Base-by-base conservation (phyloP, 1,284 basidiomycete genomes). In the Ustilago cynodontis region DNA sequence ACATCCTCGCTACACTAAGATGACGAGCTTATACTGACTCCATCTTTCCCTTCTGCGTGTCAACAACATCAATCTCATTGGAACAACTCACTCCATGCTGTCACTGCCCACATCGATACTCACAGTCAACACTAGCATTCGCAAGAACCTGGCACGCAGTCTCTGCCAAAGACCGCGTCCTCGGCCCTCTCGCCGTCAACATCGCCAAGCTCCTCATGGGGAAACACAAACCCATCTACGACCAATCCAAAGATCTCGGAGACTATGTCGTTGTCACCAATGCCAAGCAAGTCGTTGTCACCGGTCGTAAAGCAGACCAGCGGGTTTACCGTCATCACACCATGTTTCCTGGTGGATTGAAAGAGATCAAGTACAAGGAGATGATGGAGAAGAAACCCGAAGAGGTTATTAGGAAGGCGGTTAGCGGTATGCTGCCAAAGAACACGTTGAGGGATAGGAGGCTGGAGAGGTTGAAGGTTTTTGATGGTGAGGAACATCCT, bases 241-340 rank as follows among this genome's bases (percentile, higher is more conserved):
- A 98, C 87, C 94, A 93, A 24, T 90, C 82, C 26, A 67, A 75
- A 31, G 84, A 86, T 51, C 60, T 72, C 1, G 84, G 97, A 33
- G 97, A 99, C 90, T 99, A 98, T 87, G 95, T 99, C 33, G 91
- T 98, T 24, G 94, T 99, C 10, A 97, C 94, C 22, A 93, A 99
- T 85, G 93, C 94, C 2, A 88, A 90, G 64, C 90, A 92, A 29
- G 90, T 99, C 65, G 91, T 91, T 81, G 92, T 98, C 49, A 94
- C 96, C 0, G 97, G 97, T 26, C 90, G 91, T 81, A 99, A 98
- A 87, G 90, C 90, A 10, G 90, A 93, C 66, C 94, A 98, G 84
- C 90, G 95, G 78, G 86, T 96, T 20, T 99, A 95, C 88, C 88
- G 93, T 59, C 92, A 93, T 80, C 95, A 99, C 86, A 91, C 94